These are phyloP conservation scores for Collybiopsis luxurians DNA, from an alignment of 768 basidiomycete species.

Conservation along the genomic window DNA sequence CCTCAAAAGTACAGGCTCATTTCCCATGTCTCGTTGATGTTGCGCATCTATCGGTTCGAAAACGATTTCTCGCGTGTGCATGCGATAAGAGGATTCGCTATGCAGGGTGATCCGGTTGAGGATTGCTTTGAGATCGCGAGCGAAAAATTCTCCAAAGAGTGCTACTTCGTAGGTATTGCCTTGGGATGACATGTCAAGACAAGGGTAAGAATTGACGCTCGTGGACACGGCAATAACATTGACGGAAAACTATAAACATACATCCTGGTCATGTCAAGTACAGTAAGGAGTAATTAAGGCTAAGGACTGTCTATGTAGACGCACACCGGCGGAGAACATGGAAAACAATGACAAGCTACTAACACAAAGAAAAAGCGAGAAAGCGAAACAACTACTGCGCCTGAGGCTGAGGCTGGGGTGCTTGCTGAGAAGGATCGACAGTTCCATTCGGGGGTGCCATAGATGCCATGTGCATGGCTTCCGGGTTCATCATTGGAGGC, in stretches of 20 bases:
- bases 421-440: neutral
- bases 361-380: neutral
- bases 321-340: neutral
- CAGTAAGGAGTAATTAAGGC: neutral
- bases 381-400: neutral
- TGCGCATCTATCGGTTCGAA: slow-evolving; percentile 77
- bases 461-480: slow-evolving; percentile 8
- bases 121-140: slow-evolving; percentile 71
- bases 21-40: slow-evolving; percentile 54
- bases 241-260: neutral
- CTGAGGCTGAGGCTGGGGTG: neutral
- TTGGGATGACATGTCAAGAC: slow-evolving; percentile 36
- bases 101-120: slow-evolving; percentile 81
- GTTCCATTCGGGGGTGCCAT: neutral
- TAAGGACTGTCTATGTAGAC: neutral
- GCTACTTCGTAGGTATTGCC: slow-evolving; percentile 74
- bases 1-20: slow-evolving; percentile 66
- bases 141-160: slow-evolving; percentile 79
- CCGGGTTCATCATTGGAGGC: slow-evolving; percentile 32
- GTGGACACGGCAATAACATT: neutral
- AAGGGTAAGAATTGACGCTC: neutral
- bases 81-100: slow-evolving; percentile 70
- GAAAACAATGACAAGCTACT: neutral
- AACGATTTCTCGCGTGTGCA: slow-evolving; percentile 76
- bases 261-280: too few relatives aligned